These are phyloP conservation scores for Taphrina pruni DNA, from an alignment of 1,139 yeast species.

Conservation along the genomic window DNA sequence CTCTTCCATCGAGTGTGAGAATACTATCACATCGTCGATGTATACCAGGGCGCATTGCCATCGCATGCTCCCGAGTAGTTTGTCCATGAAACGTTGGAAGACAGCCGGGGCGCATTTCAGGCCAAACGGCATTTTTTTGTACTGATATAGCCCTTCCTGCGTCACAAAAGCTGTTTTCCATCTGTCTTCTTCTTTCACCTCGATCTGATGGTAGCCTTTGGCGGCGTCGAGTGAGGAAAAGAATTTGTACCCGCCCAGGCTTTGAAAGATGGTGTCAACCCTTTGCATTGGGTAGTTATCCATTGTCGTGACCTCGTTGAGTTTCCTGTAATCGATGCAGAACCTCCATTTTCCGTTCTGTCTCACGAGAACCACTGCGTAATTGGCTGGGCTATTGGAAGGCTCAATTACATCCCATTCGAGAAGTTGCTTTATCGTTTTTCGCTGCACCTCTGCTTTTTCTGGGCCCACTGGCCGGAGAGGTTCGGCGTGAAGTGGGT, in stretches of 20 bases:
- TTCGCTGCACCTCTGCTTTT: too few relatives aligned
- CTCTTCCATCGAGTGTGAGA: constrained; percentile 17
- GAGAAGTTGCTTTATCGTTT: too few relatives aligned
- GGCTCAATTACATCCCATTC: too few relatives aligned
- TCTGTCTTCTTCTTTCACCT: constrained; percentile 51
- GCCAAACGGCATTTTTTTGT: constrained; percentile 48
- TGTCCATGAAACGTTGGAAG: constrained; percentile 46
- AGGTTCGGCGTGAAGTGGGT: too few relatives aligned
- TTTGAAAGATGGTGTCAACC: constrained; percentile 45
- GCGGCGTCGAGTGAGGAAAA: constrained; percentile 46
- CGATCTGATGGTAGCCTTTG: constrained; percentile 47
- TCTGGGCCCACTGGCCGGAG: too few relatives aligned
- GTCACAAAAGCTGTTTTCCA: constrained; percentile 47
- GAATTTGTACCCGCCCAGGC: constrained; percentile 30
- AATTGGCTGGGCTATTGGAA: too few relatives aligned
- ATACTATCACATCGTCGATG: constrained; percentile 50
- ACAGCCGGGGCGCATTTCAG: constrained; percentile 47
- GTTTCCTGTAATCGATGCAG: constrained; percentile 47
- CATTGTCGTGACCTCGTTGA: constrained; percentile 47
- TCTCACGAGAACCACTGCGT: too few relatives aligned
- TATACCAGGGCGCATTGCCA: constrained; percentile 47
- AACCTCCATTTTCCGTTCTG: too few relatives aligned
- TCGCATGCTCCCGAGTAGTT: constrained; percentile 41
- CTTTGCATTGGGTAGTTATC: constrained; percentile 49
- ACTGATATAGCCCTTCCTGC: constrained; percentile 47